These are phyloP conservation scores for Saccharum hybrid DNA, from an alignment of 202 grass and related monocot genomes.

Conservation along the genomic window DNA sequence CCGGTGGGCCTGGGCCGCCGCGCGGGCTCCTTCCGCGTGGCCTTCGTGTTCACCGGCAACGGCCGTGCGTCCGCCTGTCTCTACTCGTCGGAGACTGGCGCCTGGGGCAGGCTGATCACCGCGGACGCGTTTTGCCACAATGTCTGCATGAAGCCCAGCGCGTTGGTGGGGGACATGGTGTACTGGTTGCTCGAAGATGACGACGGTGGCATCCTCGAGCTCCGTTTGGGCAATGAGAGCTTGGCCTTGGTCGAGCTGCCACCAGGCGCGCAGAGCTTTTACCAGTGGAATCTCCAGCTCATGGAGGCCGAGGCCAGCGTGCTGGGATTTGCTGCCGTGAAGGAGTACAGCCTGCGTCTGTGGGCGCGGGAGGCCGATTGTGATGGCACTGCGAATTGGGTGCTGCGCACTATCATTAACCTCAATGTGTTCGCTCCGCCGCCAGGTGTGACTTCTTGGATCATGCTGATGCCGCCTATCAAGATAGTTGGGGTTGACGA, in stretches of 20 bases:
- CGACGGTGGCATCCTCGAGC: constrained; percentile 25
- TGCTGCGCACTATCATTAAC: not conserved
- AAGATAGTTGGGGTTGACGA: constrained; percentile 4
- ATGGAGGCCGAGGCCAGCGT: not conserved
- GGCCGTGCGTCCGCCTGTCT: constrained; percentile 22
- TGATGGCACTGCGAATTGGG: constrained; percentile 15
- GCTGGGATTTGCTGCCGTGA: not conserved
- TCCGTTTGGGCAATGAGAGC: not conserved
- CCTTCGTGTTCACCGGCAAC: constrained; percentile 19
- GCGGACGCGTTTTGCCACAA: not conserved
- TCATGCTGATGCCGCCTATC: not conserved
- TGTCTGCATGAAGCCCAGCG: not conserved
- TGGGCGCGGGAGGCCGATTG: not conserved
- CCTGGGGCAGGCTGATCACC: constrained; percentile 5
- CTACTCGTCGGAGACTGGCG: no score
- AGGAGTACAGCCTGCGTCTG: constrained; percentile 5
- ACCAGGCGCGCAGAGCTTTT: not conserved
- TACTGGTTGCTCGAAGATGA: constrained; percentile 1
- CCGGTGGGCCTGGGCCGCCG: not conserved
- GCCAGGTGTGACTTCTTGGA: not conserved
- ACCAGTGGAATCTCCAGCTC: not conserved
- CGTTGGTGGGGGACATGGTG: not conserved
- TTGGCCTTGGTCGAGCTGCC: not conserved
- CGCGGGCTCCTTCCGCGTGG: not conserved
- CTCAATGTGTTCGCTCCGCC: not conserved